Evolutionary conservation across 495 filamentous ascomycete species (phyloP).

Genomic region (Arthonia radiata): DNA sequence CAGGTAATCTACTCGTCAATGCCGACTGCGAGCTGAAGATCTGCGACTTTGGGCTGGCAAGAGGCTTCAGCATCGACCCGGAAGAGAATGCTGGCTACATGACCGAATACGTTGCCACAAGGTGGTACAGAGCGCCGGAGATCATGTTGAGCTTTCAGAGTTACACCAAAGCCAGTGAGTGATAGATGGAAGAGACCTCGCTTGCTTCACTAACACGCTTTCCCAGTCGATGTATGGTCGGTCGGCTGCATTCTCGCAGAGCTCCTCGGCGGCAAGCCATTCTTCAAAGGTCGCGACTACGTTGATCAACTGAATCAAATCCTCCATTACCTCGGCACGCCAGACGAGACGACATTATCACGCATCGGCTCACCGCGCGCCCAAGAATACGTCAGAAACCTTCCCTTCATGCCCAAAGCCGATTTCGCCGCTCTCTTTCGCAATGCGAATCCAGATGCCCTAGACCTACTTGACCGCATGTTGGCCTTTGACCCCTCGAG

Average conservation of each 20-base stretch:
- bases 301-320: slow-evolving; percentile 99
- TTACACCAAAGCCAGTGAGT: slow-evolving; percentile 97
- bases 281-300: slow-evolving; percentile 98
- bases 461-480: slow-evolving; percentile 89
- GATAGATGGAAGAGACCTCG: slow-evolving; percentile 3
- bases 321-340: slow-evolving; percentile 89
- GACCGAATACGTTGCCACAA: slow-evolving; percentile 96
- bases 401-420: slow-evolving; percentile 88
- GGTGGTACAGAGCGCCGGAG: slow-evolving; percentile 96
- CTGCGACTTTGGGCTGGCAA: slow-evolving; percentile 88
- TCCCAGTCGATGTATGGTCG: slow-evolving; percentile 86
- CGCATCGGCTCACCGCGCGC: slow-evolving; percentile 90
- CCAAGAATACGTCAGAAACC: slow-evolving; percentile 94
- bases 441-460: slow-evolving; percentile 83
- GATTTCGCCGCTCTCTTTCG: slow-evolving; percentile 73
- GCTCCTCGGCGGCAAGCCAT: slow-evolving; percentile 81
- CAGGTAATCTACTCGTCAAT: slow-evolving; percentile 89
- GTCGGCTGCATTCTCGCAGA: slow-evolving; percentile 96
- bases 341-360: slow-evolving; percentile 78
- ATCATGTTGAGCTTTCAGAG: slow-evolving; percentile 99
- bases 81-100: slow-evolving; percentile 98
- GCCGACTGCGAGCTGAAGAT: slow-evolving; percentile 98
- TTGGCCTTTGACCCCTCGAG: slow-evolving; percentile 84
- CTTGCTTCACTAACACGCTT: slow-evolving; percentile 6
- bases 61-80: slow-evolving; percentile 87